Evolutionary conservation across 2,329 filamentous ascomycete genomes (phyloP), one percentile per base, ranked within the genome.

Genomic region (Aspergillus luchuensis): DNA sequence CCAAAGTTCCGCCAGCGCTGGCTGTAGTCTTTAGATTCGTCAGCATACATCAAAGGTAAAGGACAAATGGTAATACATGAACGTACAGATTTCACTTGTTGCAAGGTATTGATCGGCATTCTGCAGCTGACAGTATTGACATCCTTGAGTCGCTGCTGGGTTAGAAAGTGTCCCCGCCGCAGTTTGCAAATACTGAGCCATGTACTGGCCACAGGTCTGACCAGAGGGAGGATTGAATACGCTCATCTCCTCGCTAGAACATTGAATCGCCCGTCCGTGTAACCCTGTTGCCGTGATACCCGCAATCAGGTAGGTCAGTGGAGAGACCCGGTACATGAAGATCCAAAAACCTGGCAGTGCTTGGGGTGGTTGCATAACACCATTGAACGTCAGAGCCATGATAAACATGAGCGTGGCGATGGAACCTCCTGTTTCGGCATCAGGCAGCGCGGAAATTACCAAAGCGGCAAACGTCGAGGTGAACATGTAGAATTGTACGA

Each of bases 251-350:
- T 89, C 90, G 5, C 73, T 65, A 0, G 90, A 85, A 74, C 92
- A 97, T 0, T 73, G 66, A 33, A 94, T 87, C 0, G 77, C 52
- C 0, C 85, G 86, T 68, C 89, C 88, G 43, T 90, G 89, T 5
- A 96, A 79, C 3, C 86, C 91, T 0, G 85, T 85, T 0, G 88
- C 84, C 0, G 94, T 75, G 79, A 96, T 87, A 21, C 88, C 90
- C 8, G 84, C 84, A 25, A 94, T 86, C 15, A 95, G 79, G 73
- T 96, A 97, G 0, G 90, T 93, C 68, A 97, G 90, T 0, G 92
- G 92, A 0, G 89, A 92, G 52, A 92, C 78, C 50, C 89, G 86
- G 76, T 94, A 94, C 88, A 92, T 91, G 81, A 92, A 92, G 67
- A 89, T 87, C 90, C 91, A 94, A 82, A 93, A 92, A 5, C 85